Conservation (phyloP, 495 filamentous ascomycete species). For the Hypoxylon trugodes region DNA sequence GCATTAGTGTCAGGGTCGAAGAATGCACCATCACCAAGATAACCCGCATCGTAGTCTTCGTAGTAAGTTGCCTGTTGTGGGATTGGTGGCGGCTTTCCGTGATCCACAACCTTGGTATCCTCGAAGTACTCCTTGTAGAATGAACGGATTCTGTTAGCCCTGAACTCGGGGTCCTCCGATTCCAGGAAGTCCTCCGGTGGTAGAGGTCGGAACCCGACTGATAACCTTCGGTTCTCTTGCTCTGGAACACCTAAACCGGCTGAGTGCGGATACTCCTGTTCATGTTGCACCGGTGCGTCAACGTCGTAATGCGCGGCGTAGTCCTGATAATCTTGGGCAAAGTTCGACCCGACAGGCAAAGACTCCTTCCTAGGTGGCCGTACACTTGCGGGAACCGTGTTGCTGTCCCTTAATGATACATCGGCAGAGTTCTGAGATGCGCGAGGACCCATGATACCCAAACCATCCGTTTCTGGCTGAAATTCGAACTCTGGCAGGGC, state of each 20-base stretch:
- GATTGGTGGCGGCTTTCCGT: slow-evolving; percentile 52
- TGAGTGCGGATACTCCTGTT: slow-evolving; percentile 39
- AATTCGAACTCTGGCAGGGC: slow-evolving; percentile 2
- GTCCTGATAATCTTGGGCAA: slow-evolving; percentile 34
- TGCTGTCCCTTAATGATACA: slow-evolving; percentile 17
- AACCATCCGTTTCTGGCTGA: background rate
- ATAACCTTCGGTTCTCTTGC: slow-evolving; percentile 76
- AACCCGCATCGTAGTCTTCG: slow-evolving; percentile 73
- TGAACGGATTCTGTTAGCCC: slow-evolving; percentile 94
- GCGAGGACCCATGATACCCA: slow-evolving; percentile 30
- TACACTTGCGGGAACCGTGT: slow-evolving; percentile 1
- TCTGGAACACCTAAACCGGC: slow-evolving; percentile 62
- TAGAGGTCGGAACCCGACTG: slow-evolving; percentile 90
- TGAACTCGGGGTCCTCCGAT: slow-evolving; percentile 89
- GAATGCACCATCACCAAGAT: slow-evolving; percentile 67
- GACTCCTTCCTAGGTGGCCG: slow-evolving; percentile 39
- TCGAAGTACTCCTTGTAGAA: slow-evolving; percentile 99
- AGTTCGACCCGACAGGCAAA: slow-evolving; percentile 19
- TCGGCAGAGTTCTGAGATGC: slow-evolving; percentile 23
- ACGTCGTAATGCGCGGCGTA: slow-evolving; percentile 40
- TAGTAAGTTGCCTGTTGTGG: slow-evolving; percentile 62
- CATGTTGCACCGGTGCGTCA: slow-evolving; percentile 37
- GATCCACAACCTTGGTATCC: slow-evolving; percentile 72
- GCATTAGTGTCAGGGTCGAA: slow-evolving; percentile 79
- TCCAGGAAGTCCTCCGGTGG: slow-evolving; percentile 74